Base-by-base conservation (phyloP, 1,284 basidiomycete species). In the Ceratobasidium sp. region DNA sequence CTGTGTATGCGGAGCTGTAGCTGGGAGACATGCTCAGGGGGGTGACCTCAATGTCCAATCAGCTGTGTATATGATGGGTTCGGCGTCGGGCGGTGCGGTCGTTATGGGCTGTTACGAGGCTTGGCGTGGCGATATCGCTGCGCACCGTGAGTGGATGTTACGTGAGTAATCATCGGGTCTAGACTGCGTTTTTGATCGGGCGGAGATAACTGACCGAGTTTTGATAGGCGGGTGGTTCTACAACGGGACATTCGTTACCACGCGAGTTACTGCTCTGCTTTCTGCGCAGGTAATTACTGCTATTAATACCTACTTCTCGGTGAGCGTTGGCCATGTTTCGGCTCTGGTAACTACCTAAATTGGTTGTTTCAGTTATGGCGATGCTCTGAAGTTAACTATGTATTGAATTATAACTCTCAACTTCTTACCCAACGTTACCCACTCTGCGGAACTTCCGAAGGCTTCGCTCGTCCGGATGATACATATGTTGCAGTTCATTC, bases 141-240 rank as follows among this genome's bases (percentile, higher is more conserved):
- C 68, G 38, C 79, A 80, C 48, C 65, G 79, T 20, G 75, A 74
- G 44, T 80, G 78, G 78, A 80, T 80, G 79, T 38, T 80, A 12
- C 73, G 79, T 80, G 28, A 77, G 79, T 77, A n/a, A 28, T n/a
- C 6, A 42, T 33, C 33, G n/a, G 66, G 28, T 33, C 17, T 28
- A 48, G 33, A 42, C 23, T 12, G 33, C 17, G 12, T 33, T 38
- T 38, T 17, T 71, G 33, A 28, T 62, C 59, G 54, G 20, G 54
- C 4, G 33, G 26, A 13, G 28, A 54, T 28, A 26, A 59, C 46
- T 64, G 50, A 46, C 69, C 17, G 61, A 54, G 23, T 7, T 65
- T 54, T n/a, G 28, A 17, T 52, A 75, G 73, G 73, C 26, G 73
- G 61, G 15, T 75, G 73, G 73, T 75, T 75, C 33, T 77, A 69